phyloP scores from a whole-genome alignment of 805 yeast genomes.

The Ogataea henricii region DNA sequence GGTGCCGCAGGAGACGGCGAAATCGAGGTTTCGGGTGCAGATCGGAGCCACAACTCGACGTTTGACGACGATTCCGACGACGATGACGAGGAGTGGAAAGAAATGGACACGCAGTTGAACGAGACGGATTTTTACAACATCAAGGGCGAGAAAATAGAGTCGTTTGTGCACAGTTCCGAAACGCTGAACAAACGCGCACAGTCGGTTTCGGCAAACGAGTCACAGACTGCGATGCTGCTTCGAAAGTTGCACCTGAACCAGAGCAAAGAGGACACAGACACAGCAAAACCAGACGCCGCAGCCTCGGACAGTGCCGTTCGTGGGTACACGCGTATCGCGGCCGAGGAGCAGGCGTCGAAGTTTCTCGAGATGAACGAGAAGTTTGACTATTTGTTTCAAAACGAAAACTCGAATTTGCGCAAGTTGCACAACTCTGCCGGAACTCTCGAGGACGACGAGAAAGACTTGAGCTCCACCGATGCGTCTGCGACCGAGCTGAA shows the following conservation, averaged over 20 bases:
- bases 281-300: slow-evolving; percentile 9
- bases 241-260: slow-evolving; percentile 3
- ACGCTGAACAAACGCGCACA: slow-evolving; percentile 13
- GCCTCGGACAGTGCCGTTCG: slow-evolving; percentile 48
- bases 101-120: slow-evolving; percentile 81
- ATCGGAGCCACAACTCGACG: slow-evolving; percentile 4
- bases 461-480: slow-evolving; percentile 10
- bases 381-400: slow-evolving; percentile 53
- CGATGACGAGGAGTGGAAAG: slow-evolving; percentile 69
- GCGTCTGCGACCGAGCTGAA: slow-evolving; percentile 35
- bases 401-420: slow-evolving; percentile 34
- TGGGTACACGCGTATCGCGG: slow-evolving; percentile 88
- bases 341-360: slow-evolving; percentile 80
- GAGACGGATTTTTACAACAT: slow-evolving; percentile 74
- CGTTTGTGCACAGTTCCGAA: slow-evolving; percentile 34
- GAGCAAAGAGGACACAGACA: slow-evolving; percentile 8
- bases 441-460: slow-evolving; percentile 19
- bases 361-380: slow-evolving; percentile 53
- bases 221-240: slow-evolving; percentile 2
- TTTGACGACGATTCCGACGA: slow-evolving; percentile 27
- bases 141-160: slow-evolving; percentile 63
- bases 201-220: slow-evolving; percentile 4
- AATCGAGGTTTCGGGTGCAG: no score
- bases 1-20: background rate
- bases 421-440: slow-evolving; percentile 28